These are phyloP conservation scores for Microglena sp. DNA, from an alignment of 139 green algal species.

Conservation along the genomic window DNA sequence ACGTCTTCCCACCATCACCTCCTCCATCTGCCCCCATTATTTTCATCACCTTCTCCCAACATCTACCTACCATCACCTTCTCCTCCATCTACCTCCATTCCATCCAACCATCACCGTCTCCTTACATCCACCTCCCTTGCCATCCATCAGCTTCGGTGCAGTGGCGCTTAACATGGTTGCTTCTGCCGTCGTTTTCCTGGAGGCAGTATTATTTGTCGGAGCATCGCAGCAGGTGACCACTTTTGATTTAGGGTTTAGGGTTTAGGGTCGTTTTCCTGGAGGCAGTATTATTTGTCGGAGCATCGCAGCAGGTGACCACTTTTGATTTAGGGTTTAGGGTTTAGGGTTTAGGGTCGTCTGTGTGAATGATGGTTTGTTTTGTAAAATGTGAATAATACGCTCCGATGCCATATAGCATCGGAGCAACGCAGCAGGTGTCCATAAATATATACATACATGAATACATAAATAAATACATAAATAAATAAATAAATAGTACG, in stretches of 20 bases:
- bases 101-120: too few species aligned
- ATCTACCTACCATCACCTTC: too few species aligned
- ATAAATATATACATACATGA: too few species aligned
- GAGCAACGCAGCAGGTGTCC: conserved; percentile 33
- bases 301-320: conserved; percentile 32
- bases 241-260: not conserved
- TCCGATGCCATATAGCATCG: too few species aligned
- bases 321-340: not conserved
- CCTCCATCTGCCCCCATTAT: too few species aligned
- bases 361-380: conserved; percentile 26
- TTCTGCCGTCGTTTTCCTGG: conserved; percentile 41
- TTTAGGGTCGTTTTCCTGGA: conserved; percentile 36
- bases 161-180: conserved; percentile 48
- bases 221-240: conserved; percentile 31
- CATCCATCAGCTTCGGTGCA: conserved; percentile 33
- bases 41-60: too few species aligned
- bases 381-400: too few species aligned
- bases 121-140: too few species aligned
- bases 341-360: conserved; percentile 24
- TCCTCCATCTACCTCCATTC: too few species aligned
- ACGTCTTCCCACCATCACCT: too few species aligned
- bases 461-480: too few species aligned
- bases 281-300: conserved; percentile 24
- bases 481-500: too few species aligned
- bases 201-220: conserved; percentile 24